phyloP scores from a whole-genome alignment of 2,329 filamentous ascomycete species.

The Xylariaceae sp. region DNA sequence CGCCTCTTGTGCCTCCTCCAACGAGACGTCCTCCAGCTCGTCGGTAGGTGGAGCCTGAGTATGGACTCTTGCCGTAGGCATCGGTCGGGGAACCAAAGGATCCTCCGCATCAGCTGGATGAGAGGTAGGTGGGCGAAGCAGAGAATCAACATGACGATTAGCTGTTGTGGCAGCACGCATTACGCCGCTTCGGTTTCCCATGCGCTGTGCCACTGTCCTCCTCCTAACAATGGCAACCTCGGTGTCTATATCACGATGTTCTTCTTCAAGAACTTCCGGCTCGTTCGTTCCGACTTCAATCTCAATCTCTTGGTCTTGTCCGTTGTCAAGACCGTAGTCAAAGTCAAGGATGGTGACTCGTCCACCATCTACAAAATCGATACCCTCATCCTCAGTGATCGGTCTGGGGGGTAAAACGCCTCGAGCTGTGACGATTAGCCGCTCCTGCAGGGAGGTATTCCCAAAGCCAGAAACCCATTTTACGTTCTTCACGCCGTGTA shows the following conservation, averaged over 20 bases:
- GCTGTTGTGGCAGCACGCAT: slow-evolving; percentile 46
- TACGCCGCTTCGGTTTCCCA: slow-evolving; percentile 43
- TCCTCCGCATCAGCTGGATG: slow-evolving; percentile 40
- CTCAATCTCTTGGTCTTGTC: slow-evolving; percentile 52
- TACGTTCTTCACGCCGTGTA: slow-evolving; percentile 62
- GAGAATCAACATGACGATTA: slow-evolving; percentile 19
- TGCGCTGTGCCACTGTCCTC: slow-evolving; percentile 64
- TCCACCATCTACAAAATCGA: slow-evolving; percentile 75
- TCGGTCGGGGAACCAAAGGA: slow-evolving; percentile 47
- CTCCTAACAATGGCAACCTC: slow-evolving; percentile 76
- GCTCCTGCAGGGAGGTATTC: slow-evolving; percentile 44
- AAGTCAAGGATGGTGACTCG: slow-evolving; percentile 72
- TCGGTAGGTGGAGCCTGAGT: slow-evolving; percentile 24
- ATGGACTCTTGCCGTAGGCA: slow-evolving; percentile 31
- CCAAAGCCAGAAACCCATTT: slow-evolving; percentile 65
- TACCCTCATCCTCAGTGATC: slow-evolving; percentile 64
- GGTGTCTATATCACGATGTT: slow-evolving; percentile 67
- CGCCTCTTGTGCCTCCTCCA: slow-evolving; percentile 55
- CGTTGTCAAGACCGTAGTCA: slow-evolving; percentile 56
- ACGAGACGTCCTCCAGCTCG: slow-evolving; percentile 41
- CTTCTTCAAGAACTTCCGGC: slow-evolving; percentile 68
- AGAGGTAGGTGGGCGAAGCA: slow-evolving; percentile 29
- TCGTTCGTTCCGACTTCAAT: slow-evolving; percentile 71
- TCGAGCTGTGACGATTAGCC: slow-evolving; percentile 67
- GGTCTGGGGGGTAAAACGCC: slow-evolving; percentile 58